Conservation (phyloP, 352 stramenopile species). For the Achlya hypogyna region DNA sequence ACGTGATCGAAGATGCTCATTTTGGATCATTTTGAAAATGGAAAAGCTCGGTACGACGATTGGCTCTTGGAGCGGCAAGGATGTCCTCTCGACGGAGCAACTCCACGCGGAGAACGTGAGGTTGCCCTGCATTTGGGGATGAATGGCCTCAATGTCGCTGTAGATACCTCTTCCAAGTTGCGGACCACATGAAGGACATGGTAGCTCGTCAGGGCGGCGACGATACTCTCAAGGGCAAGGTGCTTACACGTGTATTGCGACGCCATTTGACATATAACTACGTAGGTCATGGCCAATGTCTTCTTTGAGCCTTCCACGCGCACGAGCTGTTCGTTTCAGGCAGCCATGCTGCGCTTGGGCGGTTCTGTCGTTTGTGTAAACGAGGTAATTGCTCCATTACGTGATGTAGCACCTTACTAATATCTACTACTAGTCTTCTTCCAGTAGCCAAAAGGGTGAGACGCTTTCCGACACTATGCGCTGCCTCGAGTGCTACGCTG, state of each 20-base stretch:
- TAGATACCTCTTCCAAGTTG: conserved; percentile 60
- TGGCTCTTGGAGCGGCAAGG: conserved; percentile 54
- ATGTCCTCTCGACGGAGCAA: conserved; percentile 72
- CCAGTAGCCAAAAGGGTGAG: conserved; percentile 96
- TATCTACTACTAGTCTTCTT: conserved; percentile 75
- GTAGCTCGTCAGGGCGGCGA: conserved; percentile 58
- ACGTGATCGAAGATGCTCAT: background rate
- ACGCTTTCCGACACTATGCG: conserved; percentile 96
- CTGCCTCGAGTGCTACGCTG: conserved; percentile 94
- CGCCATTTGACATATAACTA: background rate
- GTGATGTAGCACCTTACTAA: background rate
- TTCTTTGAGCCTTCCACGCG: conserved; percentile 99
- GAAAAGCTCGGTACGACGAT: conserved; percentile 51
- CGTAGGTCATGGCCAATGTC: conserved; percentile 89
- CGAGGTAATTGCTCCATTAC: conserved; percentile 48
- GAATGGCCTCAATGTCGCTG: background rate
- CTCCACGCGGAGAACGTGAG: conserved; percentile 64
- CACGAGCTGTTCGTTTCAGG: conserved; percentile 97
- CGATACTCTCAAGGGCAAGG: conserved; percentile 79
- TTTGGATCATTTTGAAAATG: conserved; percentile 4
- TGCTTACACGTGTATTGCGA: conserved; percentile 16
- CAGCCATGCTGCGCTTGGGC: conserved; percentile 94
- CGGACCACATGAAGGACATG: conserved; percentile 78
- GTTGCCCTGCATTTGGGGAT: conserved; percentile 21
- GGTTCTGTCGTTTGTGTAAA: conserved; percentile 93